Base-by-base conservation (phyloP, 2,329 filamentous ascomycete species). In the Zymoseptoria brevis region DNA sequence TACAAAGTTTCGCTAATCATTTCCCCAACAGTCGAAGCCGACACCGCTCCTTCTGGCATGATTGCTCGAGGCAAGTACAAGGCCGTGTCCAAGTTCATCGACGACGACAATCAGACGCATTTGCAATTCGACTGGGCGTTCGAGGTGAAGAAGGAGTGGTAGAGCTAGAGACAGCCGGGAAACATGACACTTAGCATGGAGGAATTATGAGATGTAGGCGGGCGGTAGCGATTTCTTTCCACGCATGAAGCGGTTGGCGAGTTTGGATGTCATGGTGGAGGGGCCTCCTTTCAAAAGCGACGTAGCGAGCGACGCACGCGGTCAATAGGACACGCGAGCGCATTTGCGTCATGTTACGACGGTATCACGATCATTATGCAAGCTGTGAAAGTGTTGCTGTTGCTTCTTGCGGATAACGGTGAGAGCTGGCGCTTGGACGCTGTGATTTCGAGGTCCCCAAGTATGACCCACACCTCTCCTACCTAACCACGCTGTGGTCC, bases 121-220 rank as follows among this genome's bases (percentile, higher is more conserved):
- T 81, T 99, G 64, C 82, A 87, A 73, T 99, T 99, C 75, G 88
- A 96, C 71, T 99, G 94, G 94, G 86, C 87, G 62, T 97, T 99
- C 71, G 89, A 96, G 72, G 96, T 99, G 74, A 83, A 88, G 77
- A 99, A 97, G 83, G 90, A 96, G 74, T 97, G 94, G 94, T 89
- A 86, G 66, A 24, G 26, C 26, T 29, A 2, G 26, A 29, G 26
- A 8, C 24, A 1, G 24, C 24, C 24, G 24, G 24, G 24, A 26
- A 26, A 26, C 24, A 26, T 26, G 24, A 6, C 24, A 26, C 24
- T 26, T 26, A 26, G 24, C 24, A 26, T 26, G 24, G 6, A 26
- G 26, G 6, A 56, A n/a, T 7, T 22, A 41, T 22, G 49, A 16
- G 30, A 8, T 1, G 9, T 22, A 13, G 24, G 21, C 24, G 45